Conservation (phyloP, 2,329 filamentous ascomycete species). For the Incumbomyces lentus region DNA sequence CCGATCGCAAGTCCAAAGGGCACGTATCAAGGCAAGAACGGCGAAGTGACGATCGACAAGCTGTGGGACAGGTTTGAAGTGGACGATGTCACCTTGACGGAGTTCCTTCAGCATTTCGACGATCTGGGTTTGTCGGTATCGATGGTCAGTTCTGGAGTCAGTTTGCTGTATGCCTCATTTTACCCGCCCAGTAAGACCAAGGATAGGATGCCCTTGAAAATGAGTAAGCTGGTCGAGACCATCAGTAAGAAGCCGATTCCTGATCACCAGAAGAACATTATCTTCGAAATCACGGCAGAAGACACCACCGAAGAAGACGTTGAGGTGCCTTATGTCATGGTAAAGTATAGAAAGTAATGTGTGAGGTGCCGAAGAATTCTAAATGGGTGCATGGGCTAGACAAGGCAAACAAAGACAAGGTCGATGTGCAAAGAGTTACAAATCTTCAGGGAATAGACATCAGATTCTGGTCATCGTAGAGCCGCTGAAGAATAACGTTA, state of each 20-base stretch:
- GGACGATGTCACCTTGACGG: conserved; percentile 68
- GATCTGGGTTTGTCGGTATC: conserved; percentile 69
- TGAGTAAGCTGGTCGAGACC: conserved; percentile 77
- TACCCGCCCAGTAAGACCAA: conserved; percentile 73
- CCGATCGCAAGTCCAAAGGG: conserved; percentile 91
- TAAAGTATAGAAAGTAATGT: conserved; percentile 42
- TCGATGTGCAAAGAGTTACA: too few relatives aligned
- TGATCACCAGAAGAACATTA: conserved; percentile 84
- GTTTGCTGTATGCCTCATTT: conserved; percentile 87
- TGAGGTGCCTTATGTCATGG: conserved; percentile 92
- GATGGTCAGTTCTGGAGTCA: conserved; percentile 97
- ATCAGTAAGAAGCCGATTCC: conserved; percentile 90
- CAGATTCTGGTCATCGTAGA: too few relatives aligned
- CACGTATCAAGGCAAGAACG: conserved; percentile 68
- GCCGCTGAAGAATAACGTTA: too few relatives aligned
- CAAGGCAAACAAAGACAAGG: too few relatives aligned
- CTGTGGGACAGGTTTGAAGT: conserved; percentile 94
- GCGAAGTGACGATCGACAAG: conserved; percentile 80
- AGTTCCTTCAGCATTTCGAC: conserved; percentile 76
- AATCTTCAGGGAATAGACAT: too few relatives aligned
- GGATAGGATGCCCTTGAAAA: conserved; percentile 70
- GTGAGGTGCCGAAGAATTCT: too few relatives aligned
- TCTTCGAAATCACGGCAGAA: conserved; percentile 91
- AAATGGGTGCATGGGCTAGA: too few relatives aligned
- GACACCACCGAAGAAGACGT: conserved; percentile 85